Evolutionary conservation across 345 rosid genomes (phyloP).

Genomic region (Ceriops tagal): DNA sequence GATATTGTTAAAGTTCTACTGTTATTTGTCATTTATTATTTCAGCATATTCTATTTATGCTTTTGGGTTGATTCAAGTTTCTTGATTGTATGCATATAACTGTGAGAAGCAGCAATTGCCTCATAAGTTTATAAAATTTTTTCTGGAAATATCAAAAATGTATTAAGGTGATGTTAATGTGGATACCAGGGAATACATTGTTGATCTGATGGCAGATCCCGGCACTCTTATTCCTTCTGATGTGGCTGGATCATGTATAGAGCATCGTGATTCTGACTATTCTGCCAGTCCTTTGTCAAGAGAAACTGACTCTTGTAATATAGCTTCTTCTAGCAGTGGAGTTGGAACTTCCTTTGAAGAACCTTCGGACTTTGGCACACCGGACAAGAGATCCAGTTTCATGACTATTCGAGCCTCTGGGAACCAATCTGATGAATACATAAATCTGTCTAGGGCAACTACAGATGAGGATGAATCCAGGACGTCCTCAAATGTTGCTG

Average conservation of each 20-base stretch:
- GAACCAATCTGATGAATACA: slow-evolving; percentile 38
- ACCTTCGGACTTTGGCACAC: slow-evolving; percentile 50
- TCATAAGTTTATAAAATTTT: slow-evolving; percentile 1
- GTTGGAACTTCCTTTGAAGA: slow-evolving; percentile 62
- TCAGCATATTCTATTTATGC: neutral
- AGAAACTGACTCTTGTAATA: slow-evolving; percentile 56
- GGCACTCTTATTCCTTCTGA: slow-evolving; percentile 95
- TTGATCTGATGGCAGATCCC: slow-evolving; percentile 96
- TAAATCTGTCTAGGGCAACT: slow-evolving; percentile 21
- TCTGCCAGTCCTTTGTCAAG: slow-evolving; percentile 64
- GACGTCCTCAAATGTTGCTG: slow-evolving; percentile 28
- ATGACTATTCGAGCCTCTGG: slow-evolving; percentile 32
- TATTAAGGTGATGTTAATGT: slow-evolving; percentile 24
- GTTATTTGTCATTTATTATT: neutral
- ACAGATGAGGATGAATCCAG: slow-evolving; percentile 39
- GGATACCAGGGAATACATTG: slow-evolving; percentile 89
- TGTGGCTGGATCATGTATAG: slow-evolving; percentile 61
- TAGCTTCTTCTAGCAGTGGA: slow-evolving; percentile 68
- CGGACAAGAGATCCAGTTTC: slow-evolving; percentile 44
- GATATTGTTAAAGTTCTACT: neutral
- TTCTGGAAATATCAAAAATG: slow-evolving; percentile 9
- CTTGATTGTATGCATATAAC: neutral
- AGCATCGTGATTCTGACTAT: slow-evolving; percentile 54
- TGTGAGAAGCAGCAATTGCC: neutral
- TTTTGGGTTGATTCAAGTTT: neutral